A percentile compares a stretch with the other conserved stretches of the same genome.
These are phyloP conservation scores for Mrakia blollopis DNA, from an alignment of 768 basidiomycete species.

Conservation along the genomic window DNA sequence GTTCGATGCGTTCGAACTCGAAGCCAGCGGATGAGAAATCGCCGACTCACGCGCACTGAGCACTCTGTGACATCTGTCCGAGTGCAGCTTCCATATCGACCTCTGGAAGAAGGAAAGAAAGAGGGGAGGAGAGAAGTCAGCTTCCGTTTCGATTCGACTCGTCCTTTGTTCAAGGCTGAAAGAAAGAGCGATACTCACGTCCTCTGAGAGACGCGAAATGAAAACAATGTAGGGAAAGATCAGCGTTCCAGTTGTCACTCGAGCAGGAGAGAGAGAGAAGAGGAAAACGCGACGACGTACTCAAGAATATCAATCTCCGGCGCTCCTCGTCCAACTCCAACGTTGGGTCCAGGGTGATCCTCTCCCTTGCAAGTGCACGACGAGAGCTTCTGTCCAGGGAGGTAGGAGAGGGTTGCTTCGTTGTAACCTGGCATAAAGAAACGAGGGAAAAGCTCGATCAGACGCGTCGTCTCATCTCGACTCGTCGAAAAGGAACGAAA, in stretches of 20 bases:
- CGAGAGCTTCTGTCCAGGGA: slow-evolving; percentile 47
- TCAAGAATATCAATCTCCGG: slow-evolving; percentile 94
- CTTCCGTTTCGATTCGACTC: slow-evolving; percentile 36
- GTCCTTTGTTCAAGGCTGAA: neutral
- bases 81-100: slow-evolving; percentile 51
- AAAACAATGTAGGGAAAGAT: neutral
- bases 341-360: slow-evolving; percentile 81
- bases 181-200: slow-evolving; percentile 1
- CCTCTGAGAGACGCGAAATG: neutral
- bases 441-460: neutral
- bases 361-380: slow-evolving; percentile 80
- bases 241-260: neutral
- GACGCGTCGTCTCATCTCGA: neutral
- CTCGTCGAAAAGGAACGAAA: neutral
- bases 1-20: neutral
- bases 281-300: slow-evolving; percentile 48
- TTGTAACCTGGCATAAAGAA: slow-evolving; percentile 30
- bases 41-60: slow-evolving; percentile 50
- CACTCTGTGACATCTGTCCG: slow-evolving; percentile 73
- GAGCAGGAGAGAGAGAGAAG: neutral
- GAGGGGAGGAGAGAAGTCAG: slow-evolving; percentile 44
- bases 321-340: slow-evolving; percentile 61
- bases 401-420: slow-evolving; percentile 41
- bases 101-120: slow-evolving; percentile 40
- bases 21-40: slow-evolving; percentile 2